Evolutionary conservation across 2,329 filamentous ascomycete species (phyloP).

Genomic region (Epichloe elymi): DNA sequence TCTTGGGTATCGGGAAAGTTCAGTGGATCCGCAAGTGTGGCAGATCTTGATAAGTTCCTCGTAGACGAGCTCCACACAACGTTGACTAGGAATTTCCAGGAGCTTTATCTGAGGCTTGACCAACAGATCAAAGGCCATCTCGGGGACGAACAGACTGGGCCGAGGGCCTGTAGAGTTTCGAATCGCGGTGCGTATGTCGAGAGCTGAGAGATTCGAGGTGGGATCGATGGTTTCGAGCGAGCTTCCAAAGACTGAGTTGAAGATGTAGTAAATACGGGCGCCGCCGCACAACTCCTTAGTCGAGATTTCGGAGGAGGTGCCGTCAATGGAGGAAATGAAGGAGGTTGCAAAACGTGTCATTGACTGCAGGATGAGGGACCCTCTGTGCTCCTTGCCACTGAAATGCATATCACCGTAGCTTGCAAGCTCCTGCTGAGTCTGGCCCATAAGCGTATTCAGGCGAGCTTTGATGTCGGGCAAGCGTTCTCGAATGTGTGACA

Average conservation of each 20-base stretch:
- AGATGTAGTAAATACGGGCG: constrained; percentile 95
- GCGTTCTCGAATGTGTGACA: constrained; percentile 90
- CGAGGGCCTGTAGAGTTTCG: constrained; percentile 94
- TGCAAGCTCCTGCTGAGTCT: constrained; percentile 94
- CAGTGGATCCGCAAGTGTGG: constrained; percentile 92
- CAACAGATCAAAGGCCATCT: constrained; percentile 91
- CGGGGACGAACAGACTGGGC: constrained; percentile 91
- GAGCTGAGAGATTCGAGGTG: constrained; percentile 83
- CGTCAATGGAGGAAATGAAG: constrained; percentile 97
- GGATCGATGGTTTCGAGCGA: constrained; percentile 93
- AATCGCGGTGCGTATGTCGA: constrained; percentile 93
- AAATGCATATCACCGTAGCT: constrained; percentile 98
- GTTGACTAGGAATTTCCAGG: constrained; percentile 83
- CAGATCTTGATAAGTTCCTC: constrained; percentile 99
- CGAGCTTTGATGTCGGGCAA: constrained; percentile 96
- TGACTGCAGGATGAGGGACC: constrained; percentile 85
- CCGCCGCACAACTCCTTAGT: constrained; percentile 95
- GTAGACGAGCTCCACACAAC: constrained; percentile 95
- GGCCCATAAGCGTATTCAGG: constrained; percentile 97
- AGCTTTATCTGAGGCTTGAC: constrained; percentile 99
- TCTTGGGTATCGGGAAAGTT: constrained; percentile 81
- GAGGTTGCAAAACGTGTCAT: constrained; percentile 98
- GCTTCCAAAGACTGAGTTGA: constrained; percentile 97
- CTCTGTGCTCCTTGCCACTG: constrained; percentile 90
- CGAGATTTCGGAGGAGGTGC: constrained; percentile 95